phyloP scores from a whole-genome alignment of 257 asterid species.

The Plantago ovata region DNA sequence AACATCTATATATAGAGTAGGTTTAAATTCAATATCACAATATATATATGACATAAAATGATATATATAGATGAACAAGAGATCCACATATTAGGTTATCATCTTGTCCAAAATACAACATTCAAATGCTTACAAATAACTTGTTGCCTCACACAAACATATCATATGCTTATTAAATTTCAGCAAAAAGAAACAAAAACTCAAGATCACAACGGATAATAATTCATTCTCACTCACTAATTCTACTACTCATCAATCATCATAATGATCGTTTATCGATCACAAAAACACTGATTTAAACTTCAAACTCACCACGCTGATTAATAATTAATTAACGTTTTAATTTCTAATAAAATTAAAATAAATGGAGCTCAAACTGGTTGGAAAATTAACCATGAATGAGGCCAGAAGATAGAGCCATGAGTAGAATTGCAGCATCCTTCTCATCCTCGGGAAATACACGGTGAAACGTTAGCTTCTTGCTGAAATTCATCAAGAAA shows the following conservation, averaged over 20 bases:
- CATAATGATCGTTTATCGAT: not conserved
- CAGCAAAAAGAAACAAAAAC: not conserved
- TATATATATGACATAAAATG: too few relatives aligned
- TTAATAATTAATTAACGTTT: too few relatives aligned
- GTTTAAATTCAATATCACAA: too few relatives aligned
- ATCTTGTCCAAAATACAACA: slow-evolving; percentile 8
- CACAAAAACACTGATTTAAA: not conserved
- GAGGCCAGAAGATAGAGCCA: slow-evolving; percentile 87
- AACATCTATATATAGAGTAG: too few relatives aligned
- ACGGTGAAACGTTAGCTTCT: slow-evolving; percentile 53
- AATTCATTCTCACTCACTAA: slow-evolving; percentile 8
- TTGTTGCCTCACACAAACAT: not conserved
- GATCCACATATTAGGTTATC: slow-evolving; percentile 15
- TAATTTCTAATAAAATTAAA: not conserved
- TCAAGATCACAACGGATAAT: not conserved
- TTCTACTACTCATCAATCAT: not conserved
- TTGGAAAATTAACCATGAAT: slow-evolving; percentile 56
- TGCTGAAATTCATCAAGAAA: slow-evolving; percentile 66
- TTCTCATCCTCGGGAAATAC: slow-evolving; percentile 92
- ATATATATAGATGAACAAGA: slow-evolving; percentile 2
- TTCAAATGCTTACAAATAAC: too few relatives aligned
- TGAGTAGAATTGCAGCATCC: slow-evolving; percentile 88
- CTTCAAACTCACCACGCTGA: not conserved
- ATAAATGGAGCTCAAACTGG: not conserved
- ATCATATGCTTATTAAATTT: not conserved